Evolutionary conservation across 2,329 filamentous ascomycete genomes (phyloP).

Genomic region (Laburnicola sp.): DNA sequence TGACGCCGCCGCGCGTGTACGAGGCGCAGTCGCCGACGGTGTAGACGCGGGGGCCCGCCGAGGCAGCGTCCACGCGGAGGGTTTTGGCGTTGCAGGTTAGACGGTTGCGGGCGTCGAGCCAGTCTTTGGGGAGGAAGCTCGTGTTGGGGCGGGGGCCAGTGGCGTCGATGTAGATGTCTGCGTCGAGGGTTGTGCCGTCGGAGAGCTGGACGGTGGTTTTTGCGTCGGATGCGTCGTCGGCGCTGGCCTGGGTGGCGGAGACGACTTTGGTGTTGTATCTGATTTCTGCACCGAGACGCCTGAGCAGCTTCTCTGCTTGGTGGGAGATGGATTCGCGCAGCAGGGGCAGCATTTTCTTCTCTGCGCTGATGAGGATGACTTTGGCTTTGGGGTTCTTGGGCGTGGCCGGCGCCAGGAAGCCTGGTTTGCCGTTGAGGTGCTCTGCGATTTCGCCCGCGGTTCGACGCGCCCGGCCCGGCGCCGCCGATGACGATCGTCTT

Average conservation of each 20-base stretch:
- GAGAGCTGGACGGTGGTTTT: slow-evolving; percentile 49
- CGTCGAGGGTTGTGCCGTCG: slow-evolving; percentile 53
- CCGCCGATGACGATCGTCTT: slow-evolving; percentile 54
- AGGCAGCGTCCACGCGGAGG: slow-evolving; percentile 50
- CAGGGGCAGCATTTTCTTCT: slow-evolving; percentile 50
- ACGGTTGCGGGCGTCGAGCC: slow-evolving; percentile 54
- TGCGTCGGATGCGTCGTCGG: slow-evolving; percentile 36
- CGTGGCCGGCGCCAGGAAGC: slow-evolving; percentile 37
- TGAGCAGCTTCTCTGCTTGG: slow-evolving; percentile 53
- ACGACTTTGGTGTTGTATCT: slow-evolving; percentile 46
- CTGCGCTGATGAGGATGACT: slow-evolving; percentile 52
- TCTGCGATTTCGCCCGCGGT: slow-evolving; percentile 56
- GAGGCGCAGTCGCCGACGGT: slow-evolving; percentile 54
- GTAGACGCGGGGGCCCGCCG: slow-evolving; percentile 48
- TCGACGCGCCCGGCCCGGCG: no score
- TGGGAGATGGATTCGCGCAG: slow-evolving; percentile 49
- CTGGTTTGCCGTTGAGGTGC: slow-evolving; percentile 43
- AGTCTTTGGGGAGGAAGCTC: slow-evolving; percentile 54
- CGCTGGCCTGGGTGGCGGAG: slow-evolving; percentile 25
- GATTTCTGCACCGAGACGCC: slow-evolving; percentile 53
- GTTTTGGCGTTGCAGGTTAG: slow-evolving; percentile 55
- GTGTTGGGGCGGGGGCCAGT: slow-evolving; percentile 58
- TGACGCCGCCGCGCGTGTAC: slow-evolving; percentile 50
- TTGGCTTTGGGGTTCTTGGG: slow-evolving; percentile 46
- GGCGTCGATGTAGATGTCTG: slow-evolving; percentile 59